These are phyloP conservation scores for Leccinum solheimii DNA, from an alignment of 1,284 basidiomycete genomes.

Conservation along the genomic window DNA sequence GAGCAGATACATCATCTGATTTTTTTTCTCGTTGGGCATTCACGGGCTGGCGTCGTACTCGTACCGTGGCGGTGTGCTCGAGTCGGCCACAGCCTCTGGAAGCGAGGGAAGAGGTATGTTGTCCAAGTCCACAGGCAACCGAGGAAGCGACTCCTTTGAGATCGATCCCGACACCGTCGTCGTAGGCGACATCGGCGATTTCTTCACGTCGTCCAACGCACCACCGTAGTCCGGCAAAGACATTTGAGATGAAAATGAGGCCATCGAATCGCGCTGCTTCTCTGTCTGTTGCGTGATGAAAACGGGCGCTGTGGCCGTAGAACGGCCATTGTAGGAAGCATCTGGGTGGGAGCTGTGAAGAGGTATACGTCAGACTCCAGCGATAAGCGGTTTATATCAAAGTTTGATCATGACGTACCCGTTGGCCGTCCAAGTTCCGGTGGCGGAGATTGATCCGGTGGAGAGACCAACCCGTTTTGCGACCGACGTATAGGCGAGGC, in stretches of 20 bases:
- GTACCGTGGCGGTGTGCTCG: constrained; percentile 24
- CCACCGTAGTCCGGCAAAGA: constrained; percentile 41
- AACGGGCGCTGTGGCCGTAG: constrained; percentile 38
- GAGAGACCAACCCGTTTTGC: constrained; percentile 50
- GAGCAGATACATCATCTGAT: not conserved
- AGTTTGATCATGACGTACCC: constrained; percentile 35
- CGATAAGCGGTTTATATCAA: not conserved
- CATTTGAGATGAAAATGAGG: constrained; percentile 46
- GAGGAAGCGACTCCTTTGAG: constrained; percentile 32
- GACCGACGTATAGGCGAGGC: constrained; percentile 43
- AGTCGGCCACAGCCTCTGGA: constrained; percentile 18
- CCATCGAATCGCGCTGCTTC: constrained; percentile 45
- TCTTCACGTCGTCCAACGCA: constrained; percentile 35
- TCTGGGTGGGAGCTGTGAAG: constrained; percentile 31
- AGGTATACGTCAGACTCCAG: constrained; percentile 14
- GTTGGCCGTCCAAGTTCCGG: constrained; percentile 34
- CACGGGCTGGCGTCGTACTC: constrained; percentile 4
- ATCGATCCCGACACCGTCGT: constrained; percentile 23
- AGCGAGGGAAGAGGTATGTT: constrained; percentile 17
- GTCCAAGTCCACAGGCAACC: constrained; percentile 23
- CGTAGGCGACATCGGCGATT: constrained; percentile 26
- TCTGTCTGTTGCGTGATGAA: constrained; percentile 43
- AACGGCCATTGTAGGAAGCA: constrained; percentile 21
- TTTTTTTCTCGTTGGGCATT: not conserved
- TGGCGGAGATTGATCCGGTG: constrained; percentile 31